Percentiles rank a stretch among this genome's conserved stretches.
These are phyloP conservation scores for Salvia rosmarinus DNA, from an alignment of 257 asterid genomes.

Conservation along the genomic window DNA sequence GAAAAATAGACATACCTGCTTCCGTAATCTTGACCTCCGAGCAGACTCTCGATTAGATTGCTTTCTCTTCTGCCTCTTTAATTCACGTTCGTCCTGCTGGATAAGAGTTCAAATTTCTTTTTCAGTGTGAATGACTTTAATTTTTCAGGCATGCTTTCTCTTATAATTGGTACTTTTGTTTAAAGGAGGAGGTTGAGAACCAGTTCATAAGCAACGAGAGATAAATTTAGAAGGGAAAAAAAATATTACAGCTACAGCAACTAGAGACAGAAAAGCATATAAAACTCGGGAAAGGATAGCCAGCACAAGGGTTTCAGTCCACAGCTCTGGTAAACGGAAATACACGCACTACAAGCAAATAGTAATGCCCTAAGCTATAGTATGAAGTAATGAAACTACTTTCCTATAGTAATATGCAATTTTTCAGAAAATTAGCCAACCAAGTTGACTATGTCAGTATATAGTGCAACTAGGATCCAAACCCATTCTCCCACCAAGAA, in stretches of 20 bases:
- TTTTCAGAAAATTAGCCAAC: background rate
- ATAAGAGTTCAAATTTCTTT: slow-evolving; percentile 17
- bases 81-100: slow-evolving; percentile 86
- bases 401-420: no score
- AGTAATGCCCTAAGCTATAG: background rate
- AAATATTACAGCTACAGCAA: background rate
- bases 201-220: background rate
- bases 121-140: background rate
- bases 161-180: background rate
- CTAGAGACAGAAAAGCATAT: background rate
- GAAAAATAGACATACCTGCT: slow-evolving; percentile 61
- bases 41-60: slow-evolving; percentile 99
- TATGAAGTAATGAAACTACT: no score
- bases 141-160: background rate
- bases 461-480: background rate
- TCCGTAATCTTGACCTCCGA: slow-evolving; percentile 92
- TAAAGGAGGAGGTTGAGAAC: background rate
- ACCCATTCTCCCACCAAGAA: slow-evolving; percentile 7
- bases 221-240: background rate
- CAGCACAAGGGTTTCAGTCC: slow-evolving; percentile 7
- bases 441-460: background rate
- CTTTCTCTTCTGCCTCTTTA: slow-evolving; percentile 91
- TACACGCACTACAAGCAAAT: background rate
- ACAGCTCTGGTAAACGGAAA: background rate
- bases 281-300: background rate